phyloP scores from a whole-genome alignment of 1,284 basidiomycete genomes.

The Anthracocystis panici-leucophaei region DNA sequence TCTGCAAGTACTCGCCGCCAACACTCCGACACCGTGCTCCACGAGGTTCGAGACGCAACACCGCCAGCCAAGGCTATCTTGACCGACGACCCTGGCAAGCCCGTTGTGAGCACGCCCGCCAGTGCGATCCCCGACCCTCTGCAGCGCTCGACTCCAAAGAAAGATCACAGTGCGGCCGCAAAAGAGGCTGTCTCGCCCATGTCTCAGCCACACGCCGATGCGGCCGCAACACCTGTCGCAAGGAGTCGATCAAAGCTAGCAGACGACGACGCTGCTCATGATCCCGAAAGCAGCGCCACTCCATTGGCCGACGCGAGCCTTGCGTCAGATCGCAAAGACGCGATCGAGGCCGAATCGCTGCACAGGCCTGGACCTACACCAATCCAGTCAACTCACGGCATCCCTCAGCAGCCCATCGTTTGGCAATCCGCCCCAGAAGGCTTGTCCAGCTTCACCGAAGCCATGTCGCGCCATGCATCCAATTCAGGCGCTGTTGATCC shows the following conservation, averaged over 20 bases:
- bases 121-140: constrained; percentile 33
- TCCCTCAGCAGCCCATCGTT: constrained; percentile 23
- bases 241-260: constrained; percentile 26
- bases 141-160: constrained; percentile 17
- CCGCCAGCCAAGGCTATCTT: constrained; percentile 12
- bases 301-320: neutral
- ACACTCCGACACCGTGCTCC: constrained; percentile 26
- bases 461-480: constrained; percentile 39
- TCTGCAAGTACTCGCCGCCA: constrained; percentile 7
- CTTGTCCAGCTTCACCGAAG: constrained; percentile 33
- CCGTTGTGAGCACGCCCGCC: constrained; percentile 28
- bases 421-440: constrained; percentile 57
- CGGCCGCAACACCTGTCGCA: constrained; percentile 4
- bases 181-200: constrained; percentile 16
- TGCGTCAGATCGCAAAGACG: neutral
- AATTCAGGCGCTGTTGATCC: constrained; percentile 14
- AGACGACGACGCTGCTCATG: neutral
- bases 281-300: neutral
- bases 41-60: neutral
- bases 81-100: constrained; percentile 22
- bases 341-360: constrained; percentile 10
- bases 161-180: neutral
- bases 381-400: constrained; percentile 34
- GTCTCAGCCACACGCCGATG: constrained; percentile 6
- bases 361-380: constrained; percentile 52